phyloP scores from a whole-genome alignment of 805 yeast genomes.

The Cyberlindnera veronae region DNA sequence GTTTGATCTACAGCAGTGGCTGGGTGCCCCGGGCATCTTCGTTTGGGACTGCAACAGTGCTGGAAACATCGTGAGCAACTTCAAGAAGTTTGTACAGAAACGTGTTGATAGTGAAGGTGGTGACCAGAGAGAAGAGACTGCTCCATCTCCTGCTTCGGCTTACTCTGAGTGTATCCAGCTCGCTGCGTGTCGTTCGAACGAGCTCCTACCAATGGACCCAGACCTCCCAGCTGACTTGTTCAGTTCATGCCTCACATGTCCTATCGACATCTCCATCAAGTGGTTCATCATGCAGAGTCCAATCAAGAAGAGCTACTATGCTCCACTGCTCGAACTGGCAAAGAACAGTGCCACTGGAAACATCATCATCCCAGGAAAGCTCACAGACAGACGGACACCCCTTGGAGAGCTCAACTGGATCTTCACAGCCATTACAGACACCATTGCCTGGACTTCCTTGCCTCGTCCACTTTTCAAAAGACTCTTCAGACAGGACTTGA shows the following conservation, averaged over 20 bases:
- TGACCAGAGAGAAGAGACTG: slow-evolving; percentile 39
- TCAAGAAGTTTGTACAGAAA: slow-evolving; percentile 84
- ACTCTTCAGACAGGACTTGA: slow-evolving; percentile 88
- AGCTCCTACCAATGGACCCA: slow-evolving; percentile 87
- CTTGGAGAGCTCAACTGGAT: slow-evolving; percentile 96
- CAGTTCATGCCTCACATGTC: slow-evolving; percentile 92
- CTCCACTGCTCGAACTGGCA: slow-evolving; percentile 34
- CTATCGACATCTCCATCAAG: slow-evolving; percentile 88
- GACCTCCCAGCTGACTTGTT: slow-evolving; percentile 94
- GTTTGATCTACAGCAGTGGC: slow-evolving; percentile 95
- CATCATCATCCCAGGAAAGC: slow-evolving; percentile 79
- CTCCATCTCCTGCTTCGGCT: slow-evolving; percentile 41
- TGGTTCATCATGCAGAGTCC: slow-evolving; percentile 90
- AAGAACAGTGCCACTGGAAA: slow-evolving; percentile 34
- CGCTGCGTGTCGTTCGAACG: slow-evolving; percentile 89
- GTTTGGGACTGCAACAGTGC: slow-evolving; percentile 95
- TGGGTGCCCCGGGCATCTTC: slow-evolving; percentile 95
- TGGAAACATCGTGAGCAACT: slow-evolving; percentile 87
- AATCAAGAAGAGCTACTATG: slow-evolving; percentile 42
- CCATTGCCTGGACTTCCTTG: slow-evolving; percentile 94
- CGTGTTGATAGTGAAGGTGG: slow-evolving; percentile 83
- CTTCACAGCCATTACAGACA: slow-evolving; percentile 95
- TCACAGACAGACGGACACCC: slow-evolving; percentile 92
- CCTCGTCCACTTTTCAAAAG: slow-evolving; percentile 86
- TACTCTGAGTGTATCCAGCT: slow-evolving; percentile 87